phyloP scores from a whole-genome alignment of 2,329 filamentous ascomycete genomes.

The Colletotrichum paranaense region DNA sequence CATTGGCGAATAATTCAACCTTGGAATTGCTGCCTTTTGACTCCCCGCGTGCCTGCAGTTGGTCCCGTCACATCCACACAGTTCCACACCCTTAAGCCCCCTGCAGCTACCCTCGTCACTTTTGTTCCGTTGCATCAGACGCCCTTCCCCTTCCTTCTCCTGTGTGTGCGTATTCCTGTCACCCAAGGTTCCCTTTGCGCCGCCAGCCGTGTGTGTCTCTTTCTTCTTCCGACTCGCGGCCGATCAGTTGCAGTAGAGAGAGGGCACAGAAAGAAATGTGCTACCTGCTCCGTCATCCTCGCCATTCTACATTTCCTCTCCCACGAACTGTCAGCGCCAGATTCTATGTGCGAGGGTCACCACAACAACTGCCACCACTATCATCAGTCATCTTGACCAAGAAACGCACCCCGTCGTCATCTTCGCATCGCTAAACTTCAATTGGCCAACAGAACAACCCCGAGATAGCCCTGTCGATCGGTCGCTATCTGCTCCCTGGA shows the following conservation, averaged over 20 bases:
- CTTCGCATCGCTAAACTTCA: neutral
- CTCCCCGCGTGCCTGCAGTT: neutral
- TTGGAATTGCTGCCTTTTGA: neutral
- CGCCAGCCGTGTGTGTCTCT: neutral
- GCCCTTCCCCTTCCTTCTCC: slow-evolving; percentile 3
- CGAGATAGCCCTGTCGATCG: slow-evolving; percentile 17
- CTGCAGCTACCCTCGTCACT: slow-evolving; percentile 27
- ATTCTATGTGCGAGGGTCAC: neutral
- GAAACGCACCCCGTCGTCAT: neutral
- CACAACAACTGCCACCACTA: neutral
- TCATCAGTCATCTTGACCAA: neutral
- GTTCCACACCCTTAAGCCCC: neutral
- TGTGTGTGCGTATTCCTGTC: neutral
- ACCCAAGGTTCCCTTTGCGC: neutral
- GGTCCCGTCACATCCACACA: neutral
- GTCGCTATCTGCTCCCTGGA: neutral
- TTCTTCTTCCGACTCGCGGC: slow-evolving; percentile 9
- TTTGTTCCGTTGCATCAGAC: slow-evolving; percentile 26
- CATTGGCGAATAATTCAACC: neutral
- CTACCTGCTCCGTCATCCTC: slow-evolving; percentile 10
- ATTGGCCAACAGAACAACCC: neutral
- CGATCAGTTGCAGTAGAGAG: neutral
- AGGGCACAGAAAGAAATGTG: slow-evolving; percentile 10
- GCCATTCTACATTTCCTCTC: neutral
- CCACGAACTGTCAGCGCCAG: neutral